Conservation (phyloP, 1,139 yeast species). For the Candida pseudocylindracea region DNA sequence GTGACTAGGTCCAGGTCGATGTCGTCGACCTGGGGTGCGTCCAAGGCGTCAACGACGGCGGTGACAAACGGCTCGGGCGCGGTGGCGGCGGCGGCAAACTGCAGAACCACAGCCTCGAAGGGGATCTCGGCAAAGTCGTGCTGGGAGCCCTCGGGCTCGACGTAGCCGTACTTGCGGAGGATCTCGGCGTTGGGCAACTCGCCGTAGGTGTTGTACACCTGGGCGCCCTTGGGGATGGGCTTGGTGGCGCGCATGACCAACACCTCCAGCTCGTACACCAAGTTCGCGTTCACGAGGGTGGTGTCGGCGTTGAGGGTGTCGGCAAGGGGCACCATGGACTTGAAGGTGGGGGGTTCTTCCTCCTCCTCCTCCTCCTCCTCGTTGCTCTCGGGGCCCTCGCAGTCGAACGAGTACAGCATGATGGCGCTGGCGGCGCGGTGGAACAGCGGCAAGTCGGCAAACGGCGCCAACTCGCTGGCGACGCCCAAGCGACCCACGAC, state of each 20-base stretch:
- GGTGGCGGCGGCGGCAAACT: slow-evolving; percentile 9
- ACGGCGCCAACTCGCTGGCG: slow-evolving; percentile 6
- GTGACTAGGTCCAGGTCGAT: slow-evolving; percentile 19
- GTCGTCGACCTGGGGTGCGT: slow-evolving; percentile 15
- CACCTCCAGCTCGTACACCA: slow-evolving; percentile 20
- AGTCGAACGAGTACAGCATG: slow-evolving; percentile 23
- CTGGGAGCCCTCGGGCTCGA: slow-evolving; percentile 52
- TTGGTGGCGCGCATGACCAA: slow-evolving; percentile 54
- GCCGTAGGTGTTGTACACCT: slow-evolving; percentile 74
- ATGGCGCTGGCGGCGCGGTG: slow-evolving; percentile 42
- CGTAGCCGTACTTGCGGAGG: slow-evolving; percentile 78
- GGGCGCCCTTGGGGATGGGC: slow-evolving; percentile 39
- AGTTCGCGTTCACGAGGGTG: slow-evolving; percentile 49
- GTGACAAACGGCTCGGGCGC: slow-evolving; percentile 8
- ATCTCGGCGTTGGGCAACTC: slow-evolving; percentile 80
- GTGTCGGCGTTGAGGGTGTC: slow-evolving; percentile 83
- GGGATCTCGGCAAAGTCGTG: slow-evolving; percentile 69
- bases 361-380: slow-evolving; percentile 4
- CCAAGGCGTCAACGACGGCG: slow-evolving; percentile 10
- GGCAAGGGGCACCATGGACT: slow-evolving; percentile 87
- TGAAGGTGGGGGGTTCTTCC: slow-evolving; percentile 22
- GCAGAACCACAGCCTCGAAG: slow-evolving; percentile 13
- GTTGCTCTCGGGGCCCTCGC: slow-evolving; percentile 7
- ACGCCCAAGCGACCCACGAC: slow-evolving; percentile 7
- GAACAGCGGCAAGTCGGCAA: slow-evolving; percentile 28